Base-by-base conservation (phyloP, 176 grass and related monocot species). In the Oryza glaberrima region DNA sequence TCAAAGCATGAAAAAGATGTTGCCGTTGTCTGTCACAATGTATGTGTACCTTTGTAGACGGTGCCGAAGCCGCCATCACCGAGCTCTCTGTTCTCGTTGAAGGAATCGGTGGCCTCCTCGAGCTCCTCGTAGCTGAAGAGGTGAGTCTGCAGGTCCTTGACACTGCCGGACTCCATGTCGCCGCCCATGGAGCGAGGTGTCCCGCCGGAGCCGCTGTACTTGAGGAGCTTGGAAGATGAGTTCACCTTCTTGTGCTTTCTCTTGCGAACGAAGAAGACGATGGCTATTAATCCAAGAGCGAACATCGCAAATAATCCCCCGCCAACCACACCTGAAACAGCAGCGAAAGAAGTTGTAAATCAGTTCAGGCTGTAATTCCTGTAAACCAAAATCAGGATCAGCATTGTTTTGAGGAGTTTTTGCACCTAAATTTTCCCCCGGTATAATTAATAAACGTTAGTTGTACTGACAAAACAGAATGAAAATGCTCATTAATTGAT, bases 1-100 rank as follows among this genome's bases (percentile, higher is more conserved):
- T 19, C 20, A 7, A 3, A 22, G 15, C 51, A 19, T 54, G 51
- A 11, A 19, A 63, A 63, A 58, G n/a, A n/a, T 58, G 19, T n/a
- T 58, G 6, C 19, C 16, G 19, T 71, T n/a, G 32, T 23, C 10
- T 72, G n/a, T 3, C 38, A 45, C 69, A 9, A 19, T 56, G 16
- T 73, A 41, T 70, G 47, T 43, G 11, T 84, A 98, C 95, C 96
- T 95, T 94, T 98, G 41, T 98, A 98, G 11, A 98, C 96, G 1
- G 79, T 94, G 83, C 96, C 96, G 40, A 98, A 98, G 74, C 96
- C 96, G 36, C 96, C 96, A 11, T 98, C 96, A 0, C 96, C 96
- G 54, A 98, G 81, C 22, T 94, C 93, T 83, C 86, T 91, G 15
- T 67, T 90, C 13, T 90, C 75, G 2, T 89, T 63, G 84, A 98